A percentile compares a stretch with the other conserved stretches of the same genome.
Conservation (phyloP, 345 rosid genomes). For the Pistacia atlantica region DNA sequence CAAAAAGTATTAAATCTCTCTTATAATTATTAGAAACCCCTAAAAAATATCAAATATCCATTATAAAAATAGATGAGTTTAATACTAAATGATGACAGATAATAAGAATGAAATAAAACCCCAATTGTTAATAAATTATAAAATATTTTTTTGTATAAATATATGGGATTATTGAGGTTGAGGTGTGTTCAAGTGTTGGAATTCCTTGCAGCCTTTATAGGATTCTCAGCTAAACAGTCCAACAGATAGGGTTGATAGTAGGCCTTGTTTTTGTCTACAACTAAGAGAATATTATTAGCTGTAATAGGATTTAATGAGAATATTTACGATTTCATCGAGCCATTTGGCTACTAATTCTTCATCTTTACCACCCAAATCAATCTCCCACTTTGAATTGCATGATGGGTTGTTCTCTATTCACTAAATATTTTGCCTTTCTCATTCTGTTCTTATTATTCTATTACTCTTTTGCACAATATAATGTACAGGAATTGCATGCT, state of each 20-base stretch:
- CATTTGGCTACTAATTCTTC: background rate
- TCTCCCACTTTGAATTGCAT: background rate
- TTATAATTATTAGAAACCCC: too few species aligned
- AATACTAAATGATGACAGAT: too few species aligned
- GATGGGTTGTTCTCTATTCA: conserved; percentile 23
- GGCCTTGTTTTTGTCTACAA: conserved; percentile 34
- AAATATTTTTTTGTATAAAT: too few species aligned
- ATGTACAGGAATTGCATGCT: conserved; percentile 35
- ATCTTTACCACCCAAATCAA: background rate
- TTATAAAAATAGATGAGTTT: too few species aligned
- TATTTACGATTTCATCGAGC: conserved; percentile 22
- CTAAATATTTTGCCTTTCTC: conserved; percentile 6
- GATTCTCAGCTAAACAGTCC: conserved; percentile 26
- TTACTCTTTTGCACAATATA: background rate
- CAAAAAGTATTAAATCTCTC: too few species aligned
- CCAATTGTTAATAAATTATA: too few species aligned
- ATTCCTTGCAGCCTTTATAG: background rate
- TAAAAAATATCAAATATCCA: too few species aligned
- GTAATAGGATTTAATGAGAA: conserved; percentile 23
- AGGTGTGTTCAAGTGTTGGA: background rate
- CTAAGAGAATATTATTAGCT: conserved; percentile 28
- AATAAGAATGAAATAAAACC: too few species aligned
- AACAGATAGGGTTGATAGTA: too few species aligned
- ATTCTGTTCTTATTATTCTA: background rate
- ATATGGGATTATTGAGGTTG: too few species aligned